These are phyloP conservation scores for Quercus suber DNA, from an alignment of 306 rosid species.

Conservation along the genomic window DNA sequence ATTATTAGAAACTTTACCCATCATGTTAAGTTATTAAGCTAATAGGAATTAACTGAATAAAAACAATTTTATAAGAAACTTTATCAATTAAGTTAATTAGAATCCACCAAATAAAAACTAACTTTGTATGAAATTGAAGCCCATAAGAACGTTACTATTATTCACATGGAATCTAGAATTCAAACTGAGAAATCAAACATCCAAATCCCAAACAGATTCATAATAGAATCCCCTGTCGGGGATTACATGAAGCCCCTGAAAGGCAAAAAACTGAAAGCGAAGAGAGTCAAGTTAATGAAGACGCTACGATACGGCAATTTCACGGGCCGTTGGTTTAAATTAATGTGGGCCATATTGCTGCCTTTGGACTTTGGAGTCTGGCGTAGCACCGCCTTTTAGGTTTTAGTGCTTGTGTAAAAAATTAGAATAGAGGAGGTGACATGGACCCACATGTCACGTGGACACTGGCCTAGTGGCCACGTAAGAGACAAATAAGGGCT, in stretches of 20 bases:
- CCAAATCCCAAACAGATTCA: too few relatives aligned
- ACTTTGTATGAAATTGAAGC: too few relatives aligned
- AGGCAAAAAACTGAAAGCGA: too few relatives aligned
- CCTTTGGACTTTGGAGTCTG: background rate
- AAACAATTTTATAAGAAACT: too few relatives aligned
- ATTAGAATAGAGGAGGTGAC: background rate
- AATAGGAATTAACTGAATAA: too few relatives aligned
- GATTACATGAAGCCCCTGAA: too few relatives aligned
- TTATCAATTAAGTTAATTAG: accelerated
- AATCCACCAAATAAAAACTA: too few relatives aligned
- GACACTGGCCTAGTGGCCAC: slow-evolving; percentile 43
- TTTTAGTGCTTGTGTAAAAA: background rate
- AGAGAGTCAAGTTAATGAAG: background rate
- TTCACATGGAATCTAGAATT: too few relatives aligned
- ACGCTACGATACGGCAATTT: background rate
- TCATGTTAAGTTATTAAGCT: too few relatives aligned
- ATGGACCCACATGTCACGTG: slow-evolving; percentile 62
- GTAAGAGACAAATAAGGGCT: slow-evolving; percentile 31
- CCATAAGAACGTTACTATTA: too few relatives aligned
- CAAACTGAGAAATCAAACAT: too few relatives aligned
- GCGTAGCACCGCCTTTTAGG: background rate
- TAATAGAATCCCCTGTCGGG: too few relatives aligned
- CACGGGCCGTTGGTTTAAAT: background rate
- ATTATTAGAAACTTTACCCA: accelerated
- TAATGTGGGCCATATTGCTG: background rate